Percentiles rank a stretch among this genome's conserved stretches.
Conservation (phyloP, 768 basidiomycete species). For the Lyophyllum atratum region DNA sequence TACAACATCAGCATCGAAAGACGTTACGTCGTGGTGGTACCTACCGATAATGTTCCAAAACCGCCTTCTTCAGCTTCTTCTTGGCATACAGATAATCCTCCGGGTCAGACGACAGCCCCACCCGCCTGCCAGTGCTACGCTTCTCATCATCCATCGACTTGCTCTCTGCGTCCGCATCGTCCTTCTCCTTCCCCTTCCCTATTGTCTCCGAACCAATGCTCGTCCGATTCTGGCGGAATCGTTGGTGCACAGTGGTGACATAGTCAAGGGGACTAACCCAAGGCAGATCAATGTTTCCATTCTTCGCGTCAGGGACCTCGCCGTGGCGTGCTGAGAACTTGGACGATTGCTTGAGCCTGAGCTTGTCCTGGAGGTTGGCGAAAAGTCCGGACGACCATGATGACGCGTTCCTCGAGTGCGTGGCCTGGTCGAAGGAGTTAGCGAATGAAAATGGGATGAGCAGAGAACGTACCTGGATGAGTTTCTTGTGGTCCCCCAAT, state of each 20-base stretch:
- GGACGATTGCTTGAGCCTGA: not conserved
- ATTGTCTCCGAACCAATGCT: not conserved
- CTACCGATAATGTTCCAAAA: constrained; percentile 81
- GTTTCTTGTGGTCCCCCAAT: constrained; percentile 65
- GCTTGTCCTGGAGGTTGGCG: constrained; percentile 1
- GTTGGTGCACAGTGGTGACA: not conserved
- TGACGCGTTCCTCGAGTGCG: constrained; percentile 9
- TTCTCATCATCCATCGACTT: not conserved
- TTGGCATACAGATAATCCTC: constrained; percentile 86
- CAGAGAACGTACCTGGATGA: constrained; percentile 49
- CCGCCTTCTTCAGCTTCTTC: constrained; percentile 80
- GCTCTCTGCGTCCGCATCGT: constrained; percentile 5
- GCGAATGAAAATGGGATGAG: not conserved
- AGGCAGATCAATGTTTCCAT: not conserved
- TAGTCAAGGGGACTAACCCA: not conserved
- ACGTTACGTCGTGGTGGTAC: constrained; percentile 1
- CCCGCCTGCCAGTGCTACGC: constrained; percentile 2
- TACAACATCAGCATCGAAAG: not conserved
- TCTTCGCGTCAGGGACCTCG: not conserved
- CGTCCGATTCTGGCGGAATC: not conserved
- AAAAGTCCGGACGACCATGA: constrained; percentile 12
- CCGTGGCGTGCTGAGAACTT: not conserved
- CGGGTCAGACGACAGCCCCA: constrained; percentile 50
- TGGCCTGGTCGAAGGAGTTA: constrained; percentile 6
- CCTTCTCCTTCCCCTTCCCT: constrained; percentile 1